Evolutionary conservation across 768 basidiomycete genomes (phyloP).

Genomic region (Roridomyces roridus): DNA sequence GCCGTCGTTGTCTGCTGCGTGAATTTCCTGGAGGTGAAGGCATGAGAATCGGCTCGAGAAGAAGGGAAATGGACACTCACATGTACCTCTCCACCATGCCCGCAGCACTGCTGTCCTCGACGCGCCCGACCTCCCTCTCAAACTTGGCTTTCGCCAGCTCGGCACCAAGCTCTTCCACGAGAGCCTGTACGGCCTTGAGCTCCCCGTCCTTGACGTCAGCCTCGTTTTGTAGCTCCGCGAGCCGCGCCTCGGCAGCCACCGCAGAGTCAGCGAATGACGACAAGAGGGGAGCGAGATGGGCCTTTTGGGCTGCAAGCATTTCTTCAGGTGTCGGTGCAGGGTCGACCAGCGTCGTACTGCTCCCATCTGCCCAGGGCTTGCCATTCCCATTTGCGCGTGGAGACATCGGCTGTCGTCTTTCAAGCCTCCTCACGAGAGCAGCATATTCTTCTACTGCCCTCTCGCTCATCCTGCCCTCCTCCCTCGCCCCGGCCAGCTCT

Average conservation of each 20-base stretch:
- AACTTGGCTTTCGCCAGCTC: conserved; percentile 52
- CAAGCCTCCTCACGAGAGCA: conserved; percentile 70
- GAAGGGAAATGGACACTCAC: conserved; percentile 45
- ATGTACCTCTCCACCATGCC: conserved; percentile 89
- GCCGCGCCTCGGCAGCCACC: conserved; percentile 50
- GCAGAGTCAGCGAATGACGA: conserved; percentile 56
- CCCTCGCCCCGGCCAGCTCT: conserved; percentile 54
- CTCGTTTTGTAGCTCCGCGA: conserved; percentile 48
- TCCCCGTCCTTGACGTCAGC: conserved; percentile 48
- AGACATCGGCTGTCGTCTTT: conserved; percentile 40
- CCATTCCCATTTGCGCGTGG: no score
- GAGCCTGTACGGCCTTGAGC: conserved; percentile 52
- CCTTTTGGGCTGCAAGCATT: neutral
- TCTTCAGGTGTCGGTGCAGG: neutral
- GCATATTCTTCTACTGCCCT: conserved; percentile 76
- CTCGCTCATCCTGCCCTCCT: conserved; percentile 68
- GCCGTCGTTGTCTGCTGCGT: conserved; percentile 75
- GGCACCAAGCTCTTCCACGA: conserved; percentile 46
- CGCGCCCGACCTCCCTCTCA: conserved; percentile 59
- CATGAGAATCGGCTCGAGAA: neutral
- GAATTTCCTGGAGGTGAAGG: conserved; percentile 65
- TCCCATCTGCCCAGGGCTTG: no score
- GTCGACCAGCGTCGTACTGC: conserved; percentile 14
- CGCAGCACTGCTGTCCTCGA: conserved; percentile 78
- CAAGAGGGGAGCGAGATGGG: conserved; percentile 35